These are phyloP conservation scores for Colletotrichum viniferum DNA, from an alignment of 2,329 filamentous ascomycete genomes.

Conservation along the genomic window DNA sequence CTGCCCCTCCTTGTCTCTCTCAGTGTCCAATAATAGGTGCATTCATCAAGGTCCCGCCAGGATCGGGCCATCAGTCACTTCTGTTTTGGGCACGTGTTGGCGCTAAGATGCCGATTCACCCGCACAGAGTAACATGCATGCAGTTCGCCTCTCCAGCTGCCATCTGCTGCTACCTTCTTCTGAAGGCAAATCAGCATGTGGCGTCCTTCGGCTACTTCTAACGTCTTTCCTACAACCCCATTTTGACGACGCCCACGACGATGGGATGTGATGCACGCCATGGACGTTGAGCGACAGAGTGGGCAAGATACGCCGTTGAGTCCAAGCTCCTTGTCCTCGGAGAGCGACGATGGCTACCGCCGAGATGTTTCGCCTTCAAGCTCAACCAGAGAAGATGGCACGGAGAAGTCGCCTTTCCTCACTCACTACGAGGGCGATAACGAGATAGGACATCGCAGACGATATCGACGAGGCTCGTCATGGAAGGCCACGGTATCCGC, in stretches of 20 bases:
- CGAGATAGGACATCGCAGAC: background rate
- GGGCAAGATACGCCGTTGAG: background rate
- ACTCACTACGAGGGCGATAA: background rate
- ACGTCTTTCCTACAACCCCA: background rate
- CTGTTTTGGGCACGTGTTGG: background rate
- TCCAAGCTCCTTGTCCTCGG: background rate
- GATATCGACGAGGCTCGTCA: background rate
- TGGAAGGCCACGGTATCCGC: background rate
- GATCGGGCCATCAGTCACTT: background rate
- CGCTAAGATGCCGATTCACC: background rate
- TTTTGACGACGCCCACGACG: background rate
- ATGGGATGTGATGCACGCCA: background rate
- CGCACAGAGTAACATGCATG: background rate
- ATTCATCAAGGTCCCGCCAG: background rate
- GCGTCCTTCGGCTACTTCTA: background rate
- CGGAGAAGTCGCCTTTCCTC: conserved; percentile 12
- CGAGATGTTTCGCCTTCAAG: background rate
- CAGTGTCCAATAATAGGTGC: background rate
- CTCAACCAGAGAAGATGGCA: background rate
- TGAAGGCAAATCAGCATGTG: background rate
- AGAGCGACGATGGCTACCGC: background rate
- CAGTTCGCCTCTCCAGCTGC: background rate
- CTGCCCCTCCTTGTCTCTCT: background rate
- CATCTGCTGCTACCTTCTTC: background rate
- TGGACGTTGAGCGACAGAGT: conserved; percentile 3